These are phyloP conservation scores for Mortierella sp. DNA, from an alignment of 371 early-diverging fungal genomes.

Conservation along the genomic window DNA sequence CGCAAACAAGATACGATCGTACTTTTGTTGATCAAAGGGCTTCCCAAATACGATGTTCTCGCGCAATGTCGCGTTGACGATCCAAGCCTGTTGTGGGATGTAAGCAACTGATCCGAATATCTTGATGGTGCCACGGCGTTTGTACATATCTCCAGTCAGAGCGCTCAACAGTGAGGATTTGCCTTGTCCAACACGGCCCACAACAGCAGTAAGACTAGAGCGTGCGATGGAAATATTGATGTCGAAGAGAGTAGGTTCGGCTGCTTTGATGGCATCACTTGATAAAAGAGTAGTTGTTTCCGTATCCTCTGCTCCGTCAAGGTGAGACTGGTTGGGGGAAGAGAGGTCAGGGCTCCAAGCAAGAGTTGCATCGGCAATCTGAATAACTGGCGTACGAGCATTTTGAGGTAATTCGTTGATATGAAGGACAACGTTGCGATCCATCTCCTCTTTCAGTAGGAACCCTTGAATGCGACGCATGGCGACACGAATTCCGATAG, in stretches of 20 bases:
- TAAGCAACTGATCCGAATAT: constrained; percentile 74
- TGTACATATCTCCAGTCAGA: constrained; percentile 78
- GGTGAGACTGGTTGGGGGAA: too few species aligned
- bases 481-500: constrained; percentile 26
- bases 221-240: not conserved
- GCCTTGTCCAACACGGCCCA: constrained; percentile 80
- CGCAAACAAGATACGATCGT: constrained; percentile 63
- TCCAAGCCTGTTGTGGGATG: constrained; percentile 82
- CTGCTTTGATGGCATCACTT: too few species aligned
- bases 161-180: constrained; percentile 73
- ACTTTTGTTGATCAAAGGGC: constrained; percentile 66
- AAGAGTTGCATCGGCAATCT: constrained; percentile 23
- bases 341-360: constrained; percentile 16
- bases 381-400: constrained; percentile 7
- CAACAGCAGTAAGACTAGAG: constrained; percentile 66
- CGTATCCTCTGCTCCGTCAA: too few species aligned
- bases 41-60: constrained; percentile 84
- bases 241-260: not conserved
- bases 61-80: constrained; percentile 75
- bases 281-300: too few species aligned
- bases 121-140: constrained; percentile 60
- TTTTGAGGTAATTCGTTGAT: constrained; percentile 12
- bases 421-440: constrained; percentile 56
- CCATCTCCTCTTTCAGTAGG: constrained; percentile 40
- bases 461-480: constrained; percentile 39